Evolutionary conservation across 345 rosid genomes (phyloP).

Genomic region (Acer negundo): DNA sequence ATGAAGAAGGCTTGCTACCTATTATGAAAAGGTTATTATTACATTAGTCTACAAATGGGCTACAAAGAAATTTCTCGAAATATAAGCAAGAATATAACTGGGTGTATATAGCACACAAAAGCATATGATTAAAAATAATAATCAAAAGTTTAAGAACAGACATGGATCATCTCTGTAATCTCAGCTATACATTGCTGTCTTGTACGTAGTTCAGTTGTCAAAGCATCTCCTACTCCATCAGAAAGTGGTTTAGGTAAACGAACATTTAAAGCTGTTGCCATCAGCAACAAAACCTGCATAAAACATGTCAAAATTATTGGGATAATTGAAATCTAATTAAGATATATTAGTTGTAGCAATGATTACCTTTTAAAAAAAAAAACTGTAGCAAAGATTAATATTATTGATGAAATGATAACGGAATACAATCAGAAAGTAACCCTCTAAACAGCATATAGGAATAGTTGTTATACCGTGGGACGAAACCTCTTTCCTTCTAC

Average conservation of each 20-base stretch:
- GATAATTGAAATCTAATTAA: neutral
- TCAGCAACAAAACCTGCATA: slow-evolving; percentile 71
- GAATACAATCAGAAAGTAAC: neutral
- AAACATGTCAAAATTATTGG: neutral
- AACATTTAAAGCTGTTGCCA: slow-evolving; percentile 85
- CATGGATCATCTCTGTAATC: slow-evolving; percentile 97
- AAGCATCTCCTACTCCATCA: slow-evolving; percentile 29
- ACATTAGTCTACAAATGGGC: slow-evolving; percentile 10
- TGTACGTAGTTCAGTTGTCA: slow-evolving; percentile 62
- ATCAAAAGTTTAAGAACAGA: slow-evolving; percentile 32
- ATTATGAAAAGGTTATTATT: slow-evolving; percentile 27
- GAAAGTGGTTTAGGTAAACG: slow-evolving; percentile 40
- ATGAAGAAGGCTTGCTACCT: slow-evolving; percentile 94
- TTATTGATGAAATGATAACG: neutral
- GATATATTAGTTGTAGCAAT: neutral
- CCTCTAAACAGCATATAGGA: neutral
- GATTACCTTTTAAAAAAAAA: too few relatives aligned
- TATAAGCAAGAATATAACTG: neutral
- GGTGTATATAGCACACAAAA: neutral
- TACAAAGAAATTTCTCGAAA: neutral
- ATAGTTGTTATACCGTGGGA: slow-evolving; percentile 65
- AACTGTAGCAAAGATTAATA: neutral
- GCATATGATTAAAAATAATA: neutral
- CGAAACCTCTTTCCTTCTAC: slow-evolving; percentile 95
- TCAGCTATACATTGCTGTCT: slow-evolving; percentile 84